phyloP scores from a whole-genome alignment of 768 basidiomycete species.

The Russula virescens region DNA sequence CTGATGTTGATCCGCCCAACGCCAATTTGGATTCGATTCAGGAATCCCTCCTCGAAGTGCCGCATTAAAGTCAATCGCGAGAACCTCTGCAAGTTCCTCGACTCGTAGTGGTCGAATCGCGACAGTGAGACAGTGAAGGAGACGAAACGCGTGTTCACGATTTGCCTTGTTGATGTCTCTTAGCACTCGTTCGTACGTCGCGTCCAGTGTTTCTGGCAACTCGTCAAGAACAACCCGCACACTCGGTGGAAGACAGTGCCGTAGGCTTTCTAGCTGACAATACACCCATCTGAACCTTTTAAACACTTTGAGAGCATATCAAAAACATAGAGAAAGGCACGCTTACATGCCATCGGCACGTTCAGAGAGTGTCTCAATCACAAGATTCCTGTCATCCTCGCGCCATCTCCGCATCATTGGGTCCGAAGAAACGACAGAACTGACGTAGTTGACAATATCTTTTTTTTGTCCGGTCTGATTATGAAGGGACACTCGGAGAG shows the following conservation, averaged over 20 bases:
- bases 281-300: no score
- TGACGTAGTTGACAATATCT: conserved; percentile 5
- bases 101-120: neutral
- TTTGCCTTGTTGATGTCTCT: neutral
- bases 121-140: conserved; percentile 2
- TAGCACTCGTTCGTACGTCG: conserved; percentile 3
- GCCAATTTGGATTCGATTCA: neutral
- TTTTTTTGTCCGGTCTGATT: conserved; percentile 3
- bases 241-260: neutral
- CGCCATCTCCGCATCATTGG: conserved; percentile 7
- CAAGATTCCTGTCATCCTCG: conserved; percentile 1
- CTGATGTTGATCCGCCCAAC: neutral
- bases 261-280: conserved; percentile 9
- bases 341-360: neutral
- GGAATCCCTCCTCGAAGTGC: neutral
- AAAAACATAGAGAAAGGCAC: neutral
- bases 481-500: conserved; percentile 5
- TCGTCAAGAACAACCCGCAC: neutral
- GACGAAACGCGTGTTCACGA: neutral
- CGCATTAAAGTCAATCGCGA: neutral
- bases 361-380: neutral
- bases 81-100: conserved; percentile 1
- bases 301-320: no score
- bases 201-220: conserved; percentile 2
- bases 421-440: neutral